A percentile compares a stretch with the other conserved stretches of the same genome.
These are phyloP conservation scores for Hypoxylon rickii DNA, from an alignment of 495 filamentous ascomycete species.

Conservation along the genomic window DNA sequence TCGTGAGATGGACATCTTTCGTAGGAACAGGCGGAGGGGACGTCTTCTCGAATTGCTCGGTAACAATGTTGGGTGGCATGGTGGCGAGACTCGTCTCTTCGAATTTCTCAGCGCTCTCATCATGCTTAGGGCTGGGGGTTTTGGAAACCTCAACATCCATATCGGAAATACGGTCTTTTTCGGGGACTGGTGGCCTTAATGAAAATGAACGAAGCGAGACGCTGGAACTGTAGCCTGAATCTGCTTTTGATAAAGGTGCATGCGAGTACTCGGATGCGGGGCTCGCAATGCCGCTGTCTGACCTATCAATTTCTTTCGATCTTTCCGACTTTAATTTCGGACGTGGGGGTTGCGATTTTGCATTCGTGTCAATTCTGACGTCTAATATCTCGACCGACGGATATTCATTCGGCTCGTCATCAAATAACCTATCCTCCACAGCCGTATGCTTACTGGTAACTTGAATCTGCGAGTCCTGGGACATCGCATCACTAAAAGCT, in stretches of 20 bases:
- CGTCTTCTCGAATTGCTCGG: neutral
- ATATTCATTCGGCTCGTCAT: slow-evolving; percentile 46
- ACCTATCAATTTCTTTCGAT: slow-evolving; percentile 37
- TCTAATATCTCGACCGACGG: slow-evolving; percentile 44
- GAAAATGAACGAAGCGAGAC: slow-evolving; percentile 53
- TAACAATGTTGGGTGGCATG: neutral
- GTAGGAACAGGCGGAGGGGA: slow-evolving; percentile 30
- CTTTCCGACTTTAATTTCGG: slow-evolving; percentile 5
- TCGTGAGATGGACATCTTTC: slow-evolving; percentile 20
- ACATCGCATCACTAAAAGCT: slow-evolving; percentile 1
- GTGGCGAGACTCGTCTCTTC: neutral
- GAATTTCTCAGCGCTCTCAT: neutral
- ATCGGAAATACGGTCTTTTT: slow-evolving; percentile 22
- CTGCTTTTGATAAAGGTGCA: slow-evolving; percentile 54
- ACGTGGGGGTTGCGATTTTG: slow-evolving; percentile 39
- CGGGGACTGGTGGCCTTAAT: slow-evolving; percentile 20
- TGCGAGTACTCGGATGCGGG: slow-evolving; percentile 41
- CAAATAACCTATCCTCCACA: slow-evolving; percentile 54
- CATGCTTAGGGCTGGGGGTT: slow-evolving; percentile 1
- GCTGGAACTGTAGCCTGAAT: slow-evolving; percentile 62
- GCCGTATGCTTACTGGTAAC: slow-evolving; percentile 54
- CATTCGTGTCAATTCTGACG: slow-evolving; percentile 46
- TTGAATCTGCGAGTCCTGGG: slow-evolving; percentile 41
- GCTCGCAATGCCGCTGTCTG: slow-evolving; percentile 52
- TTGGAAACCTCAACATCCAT: slow-evolving; percentile 6